Percentiles rank a stretch among this genome's conserved stretches.
Evolutionary conservation across 495 filamentous ascomycete species (phyloP).

Genomic region (Neurospora sp.): DNA sequence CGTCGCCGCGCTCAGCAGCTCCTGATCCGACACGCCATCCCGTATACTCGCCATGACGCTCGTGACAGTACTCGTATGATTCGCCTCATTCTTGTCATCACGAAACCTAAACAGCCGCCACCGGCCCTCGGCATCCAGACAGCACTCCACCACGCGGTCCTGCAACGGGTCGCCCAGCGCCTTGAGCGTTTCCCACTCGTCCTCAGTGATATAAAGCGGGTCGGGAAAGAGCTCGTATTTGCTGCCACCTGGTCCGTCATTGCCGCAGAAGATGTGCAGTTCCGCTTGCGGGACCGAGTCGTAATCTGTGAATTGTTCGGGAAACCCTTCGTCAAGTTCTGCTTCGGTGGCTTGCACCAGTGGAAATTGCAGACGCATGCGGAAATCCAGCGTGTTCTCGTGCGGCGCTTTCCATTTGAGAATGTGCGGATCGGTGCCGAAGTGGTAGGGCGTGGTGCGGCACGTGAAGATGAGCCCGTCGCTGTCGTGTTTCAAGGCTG

Average conservation of each 20-base stretch:
- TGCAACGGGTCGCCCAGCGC: slow-evolving; percentile 57
- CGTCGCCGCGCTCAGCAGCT: slow-evolving; percentile 47
- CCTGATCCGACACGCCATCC: slow-evolving; percentile 53
- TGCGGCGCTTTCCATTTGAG: slow-evolving; percentile 93
- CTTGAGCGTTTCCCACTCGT: slow-evolving; percentile 81
- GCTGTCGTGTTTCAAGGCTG: slow-evolving; percentile 77
- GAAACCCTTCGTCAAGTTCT: slow-evolving; percentile 51
- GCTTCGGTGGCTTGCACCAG: slow-evolving; percentile 55
- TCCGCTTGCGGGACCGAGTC: slow-evolving; percentile 40
- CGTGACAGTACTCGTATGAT: slow-evolving; percentile 70
- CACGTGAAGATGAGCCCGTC: slow-evolving; percentile 97
- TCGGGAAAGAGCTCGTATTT: slow-evolving; percentile 48
- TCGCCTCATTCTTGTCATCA: slow-evolving; percentile 84
- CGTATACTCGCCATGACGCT: slow-evolving; percentile 76
- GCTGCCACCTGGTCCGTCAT: slow-evolving; percentile 36
- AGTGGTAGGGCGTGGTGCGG: slow-evolving; percentile 69
- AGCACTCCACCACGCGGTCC: slow-evolving; percentile 80
- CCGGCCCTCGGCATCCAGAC: slow-evolving; percentile 54
- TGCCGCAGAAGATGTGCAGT: slow-evolving; percentile 33
- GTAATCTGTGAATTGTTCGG: slow-evolving; percentile 45
- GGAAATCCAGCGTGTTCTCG: slow-evolving; percentile 92
- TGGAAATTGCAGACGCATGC: slow-evolving; percentile 67
- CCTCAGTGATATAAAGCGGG: slow-evolving; percentile 55
- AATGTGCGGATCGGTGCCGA: slow-evolving; percentile 84
- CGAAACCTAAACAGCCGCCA: slow-evolving; percentile 84